Base-by-base conservation (phyloP, 1,139 yeast genomes). In the Torulaspora globosa region DNA sequence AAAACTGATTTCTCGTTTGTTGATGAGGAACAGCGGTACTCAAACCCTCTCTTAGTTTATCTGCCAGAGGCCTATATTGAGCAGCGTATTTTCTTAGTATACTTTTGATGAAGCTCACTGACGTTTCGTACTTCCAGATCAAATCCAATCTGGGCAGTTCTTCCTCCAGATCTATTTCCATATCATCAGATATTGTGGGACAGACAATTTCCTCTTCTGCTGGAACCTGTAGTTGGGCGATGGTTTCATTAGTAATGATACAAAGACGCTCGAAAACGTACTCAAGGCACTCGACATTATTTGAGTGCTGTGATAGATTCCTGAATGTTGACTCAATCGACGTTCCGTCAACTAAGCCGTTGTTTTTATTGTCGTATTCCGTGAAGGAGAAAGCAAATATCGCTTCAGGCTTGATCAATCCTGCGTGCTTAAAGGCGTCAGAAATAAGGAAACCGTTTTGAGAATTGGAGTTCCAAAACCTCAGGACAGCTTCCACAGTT, bases 381-480 rank as follows among this genome's bases (percentile, higher is more conserved):
- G 58, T 60, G 46, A 82, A 73, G 9, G 76, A 67, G 53, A 73
- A 74, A 34, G 70, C 65, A 18, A 58, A 43, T 45, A 79, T 67
- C 35, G 71, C 64, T 31, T 64, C 65, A 3, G 78, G 69, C 23
- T 70, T 61, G 39, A 81, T 59, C 21, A 82, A 67, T 19, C 70
- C 75, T 53, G 72, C 73, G 46, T 75, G 79, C 51, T 76, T 76
- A 59, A 83, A 74, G 51, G 76, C 79, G 57, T 80, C 88, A 56
- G 84, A 70, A 14, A 87, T 80, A 55, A 87, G 72, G 53, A 78
- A 82, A 1, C 88, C 90, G 48, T 84, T 85, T 65, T 88, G 86
- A 0, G 95, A 92, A 58, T 85, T 88, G 50, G 78, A 78, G 44
- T 78, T 74, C 96, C 97, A 89, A 58, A 82, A 79, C 51, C 86